These are phyloP conservation scores for Heterobasidion occidentale DNA, from an alignment of 1,284 basidiomycete genomes.

Conservation along the genomic window DNA sequence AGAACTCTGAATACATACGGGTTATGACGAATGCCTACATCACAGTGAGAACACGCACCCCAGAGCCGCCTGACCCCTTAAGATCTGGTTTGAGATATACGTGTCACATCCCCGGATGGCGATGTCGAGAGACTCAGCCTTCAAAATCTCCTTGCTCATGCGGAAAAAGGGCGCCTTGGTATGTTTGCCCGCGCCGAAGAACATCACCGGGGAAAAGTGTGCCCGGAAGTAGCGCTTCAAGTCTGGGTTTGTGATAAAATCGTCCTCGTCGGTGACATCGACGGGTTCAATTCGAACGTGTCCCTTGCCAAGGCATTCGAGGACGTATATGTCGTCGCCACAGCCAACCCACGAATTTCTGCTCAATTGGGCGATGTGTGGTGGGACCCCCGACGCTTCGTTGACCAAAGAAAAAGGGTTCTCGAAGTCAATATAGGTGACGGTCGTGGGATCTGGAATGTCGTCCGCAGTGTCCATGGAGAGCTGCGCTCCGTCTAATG, in stretches of 20 bases:
- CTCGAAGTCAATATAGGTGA: slow-evolving; percentile 79
- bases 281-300: slow-evolving; percentile 60
- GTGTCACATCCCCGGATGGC: slow-evolving; percentile 66
- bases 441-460: slow-evolving; percentile 51
- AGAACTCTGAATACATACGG: slow-evolving; percentile 37
- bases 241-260: neutral
- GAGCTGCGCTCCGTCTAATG: slow-evolving; percentile 5
- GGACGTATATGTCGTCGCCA: slow-evolving; percentile 65
- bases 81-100: slow-evolving; percentile 47
- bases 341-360: slow-evolving; percentile 76
- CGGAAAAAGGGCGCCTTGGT: slow-evolving; percentile 14
- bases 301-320: slow-evolving; percentile 75
- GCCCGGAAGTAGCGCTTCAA: slow-evolving; percentile 34
- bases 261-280: slow-evolving; percentile 26
- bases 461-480: slow-evolving; percentile 16
- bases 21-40: neutral
- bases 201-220: slow-evolving; percentile 46
- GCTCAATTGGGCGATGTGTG: slow-evolving; percentile 44
- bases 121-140: slow-evolving; percentile 41
- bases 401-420: slow-evolving; percentile 65
- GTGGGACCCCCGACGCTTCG: slow-evolving; percentile 37
- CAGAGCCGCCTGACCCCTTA: slow-evolving; percentile 35
- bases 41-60: slow-evolving; percentile 30
- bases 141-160: slow-evolving; percentile 45
- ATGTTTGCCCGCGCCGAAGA: neutral